Evolutionary conservation across 1,284 basidiomycete genomes (phyloP).

Genomic region (Waitea zeae): DNA sequence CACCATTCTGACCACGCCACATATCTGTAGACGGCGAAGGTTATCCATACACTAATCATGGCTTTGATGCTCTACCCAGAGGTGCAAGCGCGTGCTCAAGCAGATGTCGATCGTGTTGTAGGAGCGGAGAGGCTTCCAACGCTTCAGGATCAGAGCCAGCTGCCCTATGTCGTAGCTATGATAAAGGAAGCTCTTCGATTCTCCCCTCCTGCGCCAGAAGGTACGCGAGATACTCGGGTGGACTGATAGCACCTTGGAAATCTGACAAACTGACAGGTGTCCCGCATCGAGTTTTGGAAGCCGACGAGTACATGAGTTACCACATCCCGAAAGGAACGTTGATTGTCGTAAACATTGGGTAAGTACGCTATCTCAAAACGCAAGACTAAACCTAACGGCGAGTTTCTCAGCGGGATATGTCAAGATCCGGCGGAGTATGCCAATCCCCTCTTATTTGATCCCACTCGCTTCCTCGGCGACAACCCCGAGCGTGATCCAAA

Average conservation of each 20-base stretch:
- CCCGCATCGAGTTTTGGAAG: neutral
- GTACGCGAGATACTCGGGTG: neutral
- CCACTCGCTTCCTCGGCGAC: too few species aligned
- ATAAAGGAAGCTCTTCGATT: conserved; percentile 13
- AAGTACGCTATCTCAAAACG: too few species aligned
- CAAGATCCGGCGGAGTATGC: too few species aligned
- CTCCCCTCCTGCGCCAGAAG: conserved; percentile 4
- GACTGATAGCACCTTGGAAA: neutral
- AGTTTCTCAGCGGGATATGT: too few species aligned
- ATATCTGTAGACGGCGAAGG: too few species aligned
- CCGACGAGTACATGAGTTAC: conserved; percentile 5
- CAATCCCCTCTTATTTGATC: too few species aligned
- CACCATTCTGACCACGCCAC: too few species aligned
- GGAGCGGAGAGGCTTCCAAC: conserved; percentile 13
- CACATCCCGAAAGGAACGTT: conserved; percentile 7
- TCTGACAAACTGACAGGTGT: neutral
- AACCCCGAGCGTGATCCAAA: too few species aligned
- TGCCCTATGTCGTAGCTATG: conserved; percentile 13
- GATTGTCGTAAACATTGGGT: conserved; percentile 7
- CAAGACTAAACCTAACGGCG: too few species aligned
- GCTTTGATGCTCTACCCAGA: conserved; percentile 13
- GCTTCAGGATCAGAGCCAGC: conserved; percentile 11
- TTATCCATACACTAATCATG: too few species aligned
- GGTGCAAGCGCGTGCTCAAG: conserved; percentile 13
- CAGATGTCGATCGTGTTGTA: conserved; percentile 14